A percentile compares a stretch with the other conserved stretches of the same genome.
Conservation (phyloP, 495 filamentous ascomycete species). For the Choiromyces venosus region DNA sequence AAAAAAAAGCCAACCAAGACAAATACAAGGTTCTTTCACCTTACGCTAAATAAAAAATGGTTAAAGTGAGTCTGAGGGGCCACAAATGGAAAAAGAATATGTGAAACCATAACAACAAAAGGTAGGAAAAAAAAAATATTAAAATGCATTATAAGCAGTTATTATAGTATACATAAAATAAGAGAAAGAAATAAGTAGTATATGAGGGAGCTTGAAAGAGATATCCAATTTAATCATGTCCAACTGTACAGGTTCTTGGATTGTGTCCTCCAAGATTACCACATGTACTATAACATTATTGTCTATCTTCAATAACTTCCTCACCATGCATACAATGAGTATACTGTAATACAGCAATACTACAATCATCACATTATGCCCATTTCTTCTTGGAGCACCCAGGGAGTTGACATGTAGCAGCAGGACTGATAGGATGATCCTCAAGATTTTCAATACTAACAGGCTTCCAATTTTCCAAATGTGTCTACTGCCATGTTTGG, state of each 20-base stretch:
- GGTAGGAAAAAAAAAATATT: too few relatives aligned
- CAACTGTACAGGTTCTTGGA: conserved; percentile 3
- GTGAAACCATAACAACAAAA: too few relatives aligned
- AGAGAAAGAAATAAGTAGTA: too few relatives aligned
- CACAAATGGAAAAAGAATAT: too few relatives aligned
- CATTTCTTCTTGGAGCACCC: conserved; percentile 6
- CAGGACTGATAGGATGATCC: neutral
- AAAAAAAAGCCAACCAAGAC: too few relatives aligned
- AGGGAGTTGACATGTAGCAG: neutral
- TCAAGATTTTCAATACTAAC: conserved; percentile 8
- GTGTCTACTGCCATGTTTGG: conserved; percentile 2
- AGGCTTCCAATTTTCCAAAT: conserved; percentile 5
- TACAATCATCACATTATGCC: conserved; percentile 1
- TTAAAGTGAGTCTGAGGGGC: too few relatives aligned
- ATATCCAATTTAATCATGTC: conserved; percentile 6
- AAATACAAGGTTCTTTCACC: too few relatives aligned
- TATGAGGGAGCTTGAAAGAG: too few relatives aligned
- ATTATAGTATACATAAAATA: too few relatives aligned
- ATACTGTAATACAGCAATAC: conserved; percentile 4
- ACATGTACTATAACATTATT: conserved; percentile 6
- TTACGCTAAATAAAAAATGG: too few relatives aligned
- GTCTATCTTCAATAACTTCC: neutral
- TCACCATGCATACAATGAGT: conserved; percentile 9
- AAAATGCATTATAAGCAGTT: too few relatives aligned
- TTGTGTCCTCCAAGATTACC: neutral